Conservation (phyloP, 768 basidiomycete species). For the Daedaleopsis nitida region DNA sequence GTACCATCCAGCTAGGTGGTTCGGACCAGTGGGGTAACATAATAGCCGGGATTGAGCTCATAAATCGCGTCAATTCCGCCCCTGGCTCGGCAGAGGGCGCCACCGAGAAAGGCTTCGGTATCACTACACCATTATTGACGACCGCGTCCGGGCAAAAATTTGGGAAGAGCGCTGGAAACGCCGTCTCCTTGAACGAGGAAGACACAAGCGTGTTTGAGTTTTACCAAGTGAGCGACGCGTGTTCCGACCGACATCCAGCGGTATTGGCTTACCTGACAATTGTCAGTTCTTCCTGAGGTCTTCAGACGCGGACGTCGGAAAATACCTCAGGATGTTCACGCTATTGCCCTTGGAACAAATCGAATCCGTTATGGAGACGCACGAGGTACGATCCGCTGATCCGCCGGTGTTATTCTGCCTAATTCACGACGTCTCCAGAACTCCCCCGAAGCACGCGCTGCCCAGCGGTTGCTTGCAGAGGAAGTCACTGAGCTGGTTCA, state of each 20-base stretch:
- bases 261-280: neutral
- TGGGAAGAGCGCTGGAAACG: slow-evolving; percentile 96
- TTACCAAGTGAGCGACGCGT: slow-evolving; percentile 71
- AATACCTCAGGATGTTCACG: slow-evolving; percentile 83
- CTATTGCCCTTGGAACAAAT: slow-evolving; percentile 66
- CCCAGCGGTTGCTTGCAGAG: slow-evolving; percentile 30
- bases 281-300: slow-evolving; percentile 86
- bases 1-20: slow-evolving; percentile 90
- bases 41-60: slow-evolving; percentile 88
- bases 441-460: slow-evolving; percentile 25
- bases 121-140: slow-evolving; percentile 94
- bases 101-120: slow-evolving; percentile 60
- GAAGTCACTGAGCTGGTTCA: slow-evolving; percentile 34
- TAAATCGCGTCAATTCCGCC: slow-evolving; percentile 52
- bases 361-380: slow-evolving; percentile 53
- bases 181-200: slow-evolving; percentile 81
- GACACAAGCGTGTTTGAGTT: slow-evolving; percentile 90
- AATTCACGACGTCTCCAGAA: slow-evolving; percentile 12
- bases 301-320: slow-evolving; percentile 76
- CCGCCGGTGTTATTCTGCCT: neutral
- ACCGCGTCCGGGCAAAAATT: slow-evolving; percentile 92
- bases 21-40: slow-evolving; percentile 99
- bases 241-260: neutral
- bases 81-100: slow-evolving; percentile 7
- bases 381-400: slow-evolving; percentile 46